A percentile compares a stretch with the other conserved stretches of the same genome.
phyloP scores from a whole-genome alignment of 1,284 basidiomycete species.

The Austroboletus novae-zelandiae region DNA sequence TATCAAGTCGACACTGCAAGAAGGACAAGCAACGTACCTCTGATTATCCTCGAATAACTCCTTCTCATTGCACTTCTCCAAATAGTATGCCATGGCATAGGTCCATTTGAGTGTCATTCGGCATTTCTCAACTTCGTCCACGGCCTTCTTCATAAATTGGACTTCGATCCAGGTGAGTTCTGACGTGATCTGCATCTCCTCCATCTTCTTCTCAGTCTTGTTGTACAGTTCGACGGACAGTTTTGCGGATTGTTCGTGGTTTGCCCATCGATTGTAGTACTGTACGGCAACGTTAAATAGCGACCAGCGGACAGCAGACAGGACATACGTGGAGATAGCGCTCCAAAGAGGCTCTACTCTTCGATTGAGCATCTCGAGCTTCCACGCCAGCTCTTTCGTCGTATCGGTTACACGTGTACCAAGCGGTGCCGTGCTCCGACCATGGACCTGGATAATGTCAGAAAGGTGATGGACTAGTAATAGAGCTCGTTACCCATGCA shows the following conservation, averaged over 20 bases:
- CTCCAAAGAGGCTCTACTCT: conserved; percentile 86
- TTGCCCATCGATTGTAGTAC: conserved; percentile 98
- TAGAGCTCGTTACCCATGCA: conserved; percentile 60
- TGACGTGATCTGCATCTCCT: conserved; percentile 94
- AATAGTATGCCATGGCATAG: conserved; percentile 99
- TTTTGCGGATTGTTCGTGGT: conserved; percentile 97
- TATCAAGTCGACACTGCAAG: not conserved
- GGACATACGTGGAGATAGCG: conserved; percentile 90
- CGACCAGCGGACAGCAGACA: not conserved
- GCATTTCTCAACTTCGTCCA: conserved; percentile 88
- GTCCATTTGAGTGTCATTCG: conserved; percentile 99
- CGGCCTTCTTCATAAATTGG: conserved; percentile 97
- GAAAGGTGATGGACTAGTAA: not conserved
- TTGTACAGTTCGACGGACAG: conserved; percentile 89
- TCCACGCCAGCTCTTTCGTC: conserved; percentile 91
- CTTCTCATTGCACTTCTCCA: conserved; percentile 87
- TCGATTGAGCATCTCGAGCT: conserved; percentile 87
- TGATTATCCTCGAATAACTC: conserved; percentile 98
- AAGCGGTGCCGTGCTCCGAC: conserved; percentile 96
- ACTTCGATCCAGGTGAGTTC: conserved; percentile 97
- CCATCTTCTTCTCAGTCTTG: conserved; percentile 99
- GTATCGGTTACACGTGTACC: conserved; percentile 98
- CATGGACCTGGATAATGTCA: conserved; percentile 66
- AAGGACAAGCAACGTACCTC: conserved; percentile 46
- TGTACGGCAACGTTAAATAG: conserved; percentile 31